Evolutionary conservation across 2,329 filamentous ascomycete genomes (phyloP), one percentile per base, ranked within the genome.

Genomic region (Ophiocordyceps australis): DNA sequence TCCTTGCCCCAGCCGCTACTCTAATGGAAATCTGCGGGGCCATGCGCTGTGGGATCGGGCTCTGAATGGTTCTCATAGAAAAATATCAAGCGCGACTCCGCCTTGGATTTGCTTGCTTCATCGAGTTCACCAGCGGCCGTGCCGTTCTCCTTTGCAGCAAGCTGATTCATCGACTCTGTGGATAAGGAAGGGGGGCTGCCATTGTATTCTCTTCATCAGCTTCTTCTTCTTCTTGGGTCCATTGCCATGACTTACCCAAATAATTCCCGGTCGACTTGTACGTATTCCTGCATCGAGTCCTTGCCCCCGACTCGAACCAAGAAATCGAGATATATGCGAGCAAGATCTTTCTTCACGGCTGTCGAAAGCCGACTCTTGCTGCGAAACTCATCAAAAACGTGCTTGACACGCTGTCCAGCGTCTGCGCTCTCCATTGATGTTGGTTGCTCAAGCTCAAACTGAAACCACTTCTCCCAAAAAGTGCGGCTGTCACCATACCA

Each of bases 401-500:
- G 65, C 53, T 81, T 81, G 43, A 95, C 71, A n/a, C 74, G 74
- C 35, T 72, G 60, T 27, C 73, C 70, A 29, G 82, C 70, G 29
- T 68, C 56, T 2, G 57, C 39, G 3, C 64, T 59, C 25, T 72
- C 65, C 2, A 60, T 53, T 32, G 57, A 73, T 2, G 74, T 75
- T 9, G 80, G 76, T 47, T 93, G 85, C 29, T 79, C 72, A 25
- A 91, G 59, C 55, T 98, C 89, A 42, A 98, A 93, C 30, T 76
- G 60, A 28, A 95, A 65, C 60, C 83, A 95, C 41, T 70, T 79
- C 38, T 73, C 62, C 86, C 89, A 98, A 59, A 95, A 95, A 22
- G 79, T 61, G 18, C 73, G 68, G 47, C 83, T 93, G 43, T 89
- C 80, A 3, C 74, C 62, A 45, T 91, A 93, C 61, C 73, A 81